A percentile compares a stretch with the other conserved stretches of the same genome.
These are phyloP conservation scores for Aspergillus sp. DNA, from an alignment of 2,329 filamentous ascomycete species.

Conservation along the genomic window DNA sequence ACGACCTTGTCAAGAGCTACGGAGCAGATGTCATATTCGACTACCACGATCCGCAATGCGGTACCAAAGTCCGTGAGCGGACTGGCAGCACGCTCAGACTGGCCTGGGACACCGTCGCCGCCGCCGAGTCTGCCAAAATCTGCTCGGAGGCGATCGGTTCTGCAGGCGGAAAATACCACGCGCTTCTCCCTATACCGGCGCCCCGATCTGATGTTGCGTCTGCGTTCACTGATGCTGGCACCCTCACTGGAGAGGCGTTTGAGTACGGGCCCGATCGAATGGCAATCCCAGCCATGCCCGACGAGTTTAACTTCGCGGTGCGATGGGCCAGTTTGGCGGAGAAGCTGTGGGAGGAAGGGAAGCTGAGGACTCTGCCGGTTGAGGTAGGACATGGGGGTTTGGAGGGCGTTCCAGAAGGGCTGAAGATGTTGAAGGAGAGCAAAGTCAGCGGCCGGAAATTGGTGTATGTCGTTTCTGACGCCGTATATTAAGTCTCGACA, in stretches of 20 bases:
- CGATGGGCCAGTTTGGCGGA: slow-evolving; percentile 14
- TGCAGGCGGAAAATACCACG: slow-evolving; percentile 18
- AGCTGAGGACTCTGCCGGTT: slow-evolving; percentile 17
- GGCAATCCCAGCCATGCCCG: slow-evolving; percentile 5
- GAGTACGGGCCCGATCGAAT: slow-evolving; percentile 9
- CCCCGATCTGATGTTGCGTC: slow-evolving; percentile 19
- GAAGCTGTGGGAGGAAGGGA: slow-evolving; percentile 13
- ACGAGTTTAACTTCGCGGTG: slow-evolving; percentile 15
- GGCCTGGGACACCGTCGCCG: slow-evolving; percentile 22
- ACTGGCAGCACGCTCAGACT: slow-evolving; percentile 20
- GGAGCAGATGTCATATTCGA: slow-evolving; percentile 36
- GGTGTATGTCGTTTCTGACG: slow-evolving; percentile 14
- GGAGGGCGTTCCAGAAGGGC: slow-evolving; percentile 13
- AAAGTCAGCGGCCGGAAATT: slow-evolving; percentile 21
- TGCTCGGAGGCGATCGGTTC: slow-evolving; percentile 19
- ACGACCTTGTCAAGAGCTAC: slow-evolving; percentile 15
- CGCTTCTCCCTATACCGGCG: slow-evolving; percentile 15
- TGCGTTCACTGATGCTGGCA: slow-evolving; percentile 21
- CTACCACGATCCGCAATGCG: slow-evolving; percentile 24
- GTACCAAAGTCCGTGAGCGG: slow-evolving; percentile 20
- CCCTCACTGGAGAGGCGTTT: slow-evolving; percentile 19
- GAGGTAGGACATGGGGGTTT: slow-evolving; percentile 17
- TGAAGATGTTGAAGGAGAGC: slow-evolving; percentile 19
- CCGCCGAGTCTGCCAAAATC: slow-evolving; percentile 16
- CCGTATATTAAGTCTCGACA: background rate